Evolutionary conservation across 2,329 filamentous ascomycete species (phyloP), one percentile per base, ranked within the genome.

Genomic region (Aspergillus tubingensis): DNA sequence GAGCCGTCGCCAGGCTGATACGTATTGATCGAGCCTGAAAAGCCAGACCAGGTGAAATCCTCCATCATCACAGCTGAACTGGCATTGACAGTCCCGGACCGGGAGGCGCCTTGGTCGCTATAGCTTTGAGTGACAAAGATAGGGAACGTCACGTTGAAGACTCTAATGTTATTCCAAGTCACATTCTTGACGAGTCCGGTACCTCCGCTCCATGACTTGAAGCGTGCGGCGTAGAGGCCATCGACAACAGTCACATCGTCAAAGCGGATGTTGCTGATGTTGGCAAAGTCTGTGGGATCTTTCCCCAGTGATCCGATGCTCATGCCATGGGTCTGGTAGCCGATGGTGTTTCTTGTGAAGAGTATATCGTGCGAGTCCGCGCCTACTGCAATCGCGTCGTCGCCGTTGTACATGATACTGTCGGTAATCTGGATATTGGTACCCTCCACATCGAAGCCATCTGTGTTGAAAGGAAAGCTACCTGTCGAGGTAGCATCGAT

Each of bases 41-140:
- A 79, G 56, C 78, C 70, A 19, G 67, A 68, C 76, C 77, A 80
- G 3, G 67, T 76, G 59, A 81, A 80, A 56, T 79, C 71, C 59
- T 77, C 67, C 77, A 80, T 79, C 47, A 72, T 68, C 11, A 80
- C 79, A 3, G 41, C 41, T 3, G 75, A 72, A 60, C 72, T 74
- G 3, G 75, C 69, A 61, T 79, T 78, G 1, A 68, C 70, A 15
- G 62, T 67, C 7, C 68, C 60, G 0, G 71, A 66, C 32, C 72
- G 70, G 2, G 64, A 68, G 27, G 63, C 70, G n/a, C 70, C 72
- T 63, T 81, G 78, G 57, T 81, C 75, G 61, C 68, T 67, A 65
- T 81, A 81, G 41, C 74, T 79, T 66, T 81, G 78, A 2, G 78
- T 80, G n/a, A 80, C 77, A 58, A 79, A 80, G 57, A 80, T 77